A percentile compares a stretch with the other conserved stretches of the same genome.
These are phyloP conservation scores for Firmiana major DNA, from an alignment of 345 rosid genomes.

Conservation along the genomic window DNA sequence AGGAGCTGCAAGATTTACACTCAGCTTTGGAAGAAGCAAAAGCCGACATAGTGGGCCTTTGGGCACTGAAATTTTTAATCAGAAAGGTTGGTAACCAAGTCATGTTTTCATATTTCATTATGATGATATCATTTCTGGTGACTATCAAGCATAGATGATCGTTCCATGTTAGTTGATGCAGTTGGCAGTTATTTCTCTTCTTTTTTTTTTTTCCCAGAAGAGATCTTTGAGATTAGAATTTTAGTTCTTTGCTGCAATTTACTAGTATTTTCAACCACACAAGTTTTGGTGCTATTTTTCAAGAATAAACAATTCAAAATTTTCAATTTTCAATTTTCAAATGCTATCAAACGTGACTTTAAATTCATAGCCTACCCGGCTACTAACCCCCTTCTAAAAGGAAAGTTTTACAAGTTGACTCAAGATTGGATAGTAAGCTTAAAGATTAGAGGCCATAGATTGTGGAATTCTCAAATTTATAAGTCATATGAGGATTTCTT, in stretches of 20 bases:
- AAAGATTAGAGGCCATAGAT: neutral
- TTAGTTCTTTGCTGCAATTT: neutral
- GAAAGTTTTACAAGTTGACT: neutral
- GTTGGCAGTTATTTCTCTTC: neutral
- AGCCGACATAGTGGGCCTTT: conserved; percentile 96
- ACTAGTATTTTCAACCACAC: neutral
- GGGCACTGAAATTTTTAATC: conserved; percentile 87
- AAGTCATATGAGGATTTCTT: neutral
- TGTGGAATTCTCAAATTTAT: neutral
- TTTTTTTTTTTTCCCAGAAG: neutral
- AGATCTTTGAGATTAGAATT: neutral
- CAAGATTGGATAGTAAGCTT: neutral
- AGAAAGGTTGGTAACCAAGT: conserved; percentile 42
- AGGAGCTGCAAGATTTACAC: conserved; percentile 93
- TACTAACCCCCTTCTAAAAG: neutral
- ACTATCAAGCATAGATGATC: neutral
- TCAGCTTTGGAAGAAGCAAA: conserved; percentile 94
- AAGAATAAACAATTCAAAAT: neutral
- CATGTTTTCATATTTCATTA: neutral
- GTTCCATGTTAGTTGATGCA: neutral
- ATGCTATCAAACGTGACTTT: neutral
- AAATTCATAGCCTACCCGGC: neutral
- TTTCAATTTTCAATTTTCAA: neutral
- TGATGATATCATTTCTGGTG: conserved; percentile 1
- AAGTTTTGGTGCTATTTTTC: neutral